Percentiles rank a stretch among this genome's conserved stretches.
Conservation (phyloP, 2,329 filamentous ascomycete species). For the Apiospora saccharicola region DNA sequence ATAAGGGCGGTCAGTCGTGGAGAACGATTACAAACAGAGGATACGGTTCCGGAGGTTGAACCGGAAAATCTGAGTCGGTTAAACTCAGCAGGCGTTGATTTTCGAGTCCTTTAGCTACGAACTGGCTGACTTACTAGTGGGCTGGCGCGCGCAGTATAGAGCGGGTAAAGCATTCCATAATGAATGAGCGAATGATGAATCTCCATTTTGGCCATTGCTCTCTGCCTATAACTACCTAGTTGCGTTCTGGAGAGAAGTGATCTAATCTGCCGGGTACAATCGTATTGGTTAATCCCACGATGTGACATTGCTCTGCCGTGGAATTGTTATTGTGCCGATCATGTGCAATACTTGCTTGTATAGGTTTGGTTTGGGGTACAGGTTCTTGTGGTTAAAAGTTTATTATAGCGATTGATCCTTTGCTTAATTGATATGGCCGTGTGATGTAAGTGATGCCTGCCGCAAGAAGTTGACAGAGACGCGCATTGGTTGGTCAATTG, state of each 20-base stretch:
- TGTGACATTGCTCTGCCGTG: not conserved
- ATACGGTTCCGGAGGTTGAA: not conserved
- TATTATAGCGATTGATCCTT: too few relatives aligned
- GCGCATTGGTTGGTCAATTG: not conserved
- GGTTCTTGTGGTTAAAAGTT: too few relatives aligned
- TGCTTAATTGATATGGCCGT: too few relatives aligned
- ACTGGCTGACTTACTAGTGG: not conserved
- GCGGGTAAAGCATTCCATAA: not conserved
- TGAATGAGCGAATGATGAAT: not conserved
- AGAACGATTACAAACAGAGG: not conserved
- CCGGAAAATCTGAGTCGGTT: conserved; percentile 1
- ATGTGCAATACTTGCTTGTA: not conserved
- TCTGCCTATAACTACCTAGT: not conserved
- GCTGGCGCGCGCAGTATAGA: not conserved
- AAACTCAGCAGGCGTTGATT: conserved; percentile 15
- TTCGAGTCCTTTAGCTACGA: not conserved
- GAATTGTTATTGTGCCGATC: not conserved
- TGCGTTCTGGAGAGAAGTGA: not conserved
- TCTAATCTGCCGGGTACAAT: not conserved
- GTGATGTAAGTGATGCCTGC: not conserved
- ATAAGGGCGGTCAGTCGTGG: conserved; percentile 5
- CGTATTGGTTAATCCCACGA: too few relatives aligned
- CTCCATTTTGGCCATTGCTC: not conserved
- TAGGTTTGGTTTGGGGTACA: too few relatives aligned
- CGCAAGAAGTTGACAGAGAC: not conserved